Base-by-base conservation (phyloP, 257 asterid genomes). In the Datura wrightii region DNA sequence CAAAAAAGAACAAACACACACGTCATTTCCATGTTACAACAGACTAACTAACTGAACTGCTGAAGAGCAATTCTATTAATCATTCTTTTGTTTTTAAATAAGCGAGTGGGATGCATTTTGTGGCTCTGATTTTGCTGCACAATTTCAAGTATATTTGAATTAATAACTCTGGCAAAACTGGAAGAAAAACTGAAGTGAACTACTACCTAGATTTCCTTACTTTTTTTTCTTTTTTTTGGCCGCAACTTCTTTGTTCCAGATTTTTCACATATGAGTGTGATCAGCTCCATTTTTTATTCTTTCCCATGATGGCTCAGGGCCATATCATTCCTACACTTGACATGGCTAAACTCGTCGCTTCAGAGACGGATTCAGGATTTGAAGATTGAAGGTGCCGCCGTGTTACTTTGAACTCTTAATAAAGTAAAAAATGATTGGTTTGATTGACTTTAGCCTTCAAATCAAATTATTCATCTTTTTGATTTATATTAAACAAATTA, bases 301-400 rank as follows among this genome's bases (percentile, higher is more conserved):
- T 89, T 56, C 96, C 96, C 2, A 8, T 86, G 8, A n/a, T 91
- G 83, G 94, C 94, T 82, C 89, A 86, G 0, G 94, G 96, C 58
- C 94, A 92, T 80, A 88, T 85, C 86, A 88, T 91, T 60, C 96
- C 94, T 15, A 72, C 81, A 34, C 34, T 92, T n/a, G 92, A 91
- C 79, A 90, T 92, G 24, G 62, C 62, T 3, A 56, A 56, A 24
- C 31, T 16, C 31, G 54, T 88, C 41, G 79, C 82, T 58, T 84
- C 0, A 24, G 31, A 0, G 31, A 1, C 31, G 31, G 31, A 24
- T 24, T 24, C 1, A 24, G 31, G 31, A 24, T 24, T 24, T 24
- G 31, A 24, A 24, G 31, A 24, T 24, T 24, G 31, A 24, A 24
- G 1, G 1, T 24, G 1, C 1, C 31, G 31, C 1, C 1, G 1